A percentile compares a stretch with the other conserved stretches of the same genome.
These are phyloP conservation scores for Cymodocea nodosa DNA, from an alignment of 116 monocot species.

Conservation along the genomic window DNA sequence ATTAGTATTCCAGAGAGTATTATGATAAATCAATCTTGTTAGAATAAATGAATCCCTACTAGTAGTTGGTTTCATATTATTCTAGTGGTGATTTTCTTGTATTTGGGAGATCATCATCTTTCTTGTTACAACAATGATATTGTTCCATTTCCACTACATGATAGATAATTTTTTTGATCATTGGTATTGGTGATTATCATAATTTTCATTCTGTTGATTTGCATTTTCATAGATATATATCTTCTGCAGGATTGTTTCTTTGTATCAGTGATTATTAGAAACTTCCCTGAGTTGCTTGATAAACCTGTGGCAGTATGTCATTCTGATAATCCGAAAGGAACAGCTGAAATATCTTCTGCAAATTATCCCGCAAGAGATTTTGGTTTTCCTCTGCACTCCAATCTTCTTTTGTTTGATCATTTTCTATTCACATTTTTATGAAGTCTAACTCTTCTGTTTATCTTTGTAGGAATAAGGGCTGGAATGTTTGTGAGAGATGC, in stretches of 20 bases:
- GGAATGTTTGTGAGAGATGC: constrained; percentile 99
- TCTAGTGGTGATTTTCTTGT: too few relatives aligned
- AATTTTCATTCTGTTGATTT: background rate
- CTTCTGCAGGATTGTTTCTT: constrained; percentile 80
- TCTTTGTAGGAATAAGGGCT: constrained; percentile 59
- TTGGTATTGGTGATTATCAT: background rate
- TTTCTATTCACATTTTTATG: background rate
- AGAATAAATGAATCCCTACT: too few relatives aligned
- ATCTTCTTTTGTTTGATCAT: background rate
- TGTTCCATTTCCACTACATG: too few relatives aligned
- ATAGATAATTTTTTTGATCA: background rate
- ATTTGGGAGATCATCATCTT: too few relatives aligned
- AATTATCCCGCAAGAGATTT: constrained; percentile 81
- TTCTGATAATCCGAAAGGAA: constrained; percentile 92
- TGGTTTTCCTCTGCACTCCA: constrained; percentile 24
- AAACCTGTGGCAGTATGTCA: constrained; percentile 95
- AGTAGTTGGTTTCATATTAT: too few relatives aligned
- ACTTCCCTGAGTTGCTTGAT: constrained; percentile 50
- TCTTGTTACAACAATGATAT: too few relatives aligned
- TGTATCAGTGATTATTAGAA: constrained; percentile 51
- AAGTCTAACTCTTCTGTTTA: constrained; percentile 6
- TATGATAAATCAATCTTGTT: too few relatives aligned
- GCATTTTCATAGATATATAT: background rate
- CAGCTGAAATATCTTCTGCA: constrained; percentile 97
- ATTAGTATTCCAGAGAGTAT: too few relatives aligned